Evolutionary conservation across 164 flowering plant genomes (phyloP), one percentile per base, ranked within the genome.

Genomic region (Tinospora cordifolia): DNA sequence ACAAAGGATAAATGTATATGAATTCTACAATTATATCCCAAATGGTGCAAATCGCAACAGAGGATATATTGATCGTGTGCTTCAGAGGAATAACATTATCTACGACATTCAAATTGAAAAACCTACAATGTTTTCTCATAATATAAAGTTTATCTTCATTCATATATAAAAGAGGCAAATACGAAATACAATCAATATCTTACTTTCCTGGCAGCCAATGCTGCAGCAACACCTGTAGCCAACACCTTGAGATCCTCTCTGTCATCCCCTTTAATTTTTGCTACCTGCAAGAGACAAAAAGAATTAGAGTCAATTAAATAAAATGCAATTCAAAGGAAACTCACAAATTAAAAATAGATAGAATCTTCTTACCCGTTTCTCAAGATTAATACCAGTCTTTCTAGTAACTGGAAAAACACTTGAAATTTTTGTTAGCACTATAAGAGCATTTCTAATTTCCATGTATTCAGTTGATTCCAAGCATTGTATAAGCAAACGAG

Each of bases 151-250:
- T n/a, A 19, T 54, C 60, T 19, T 54, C 60, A n/a, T 3, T 54
- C 60, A 7, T 44, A 11, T 44, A 44, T 44, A 13, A 44, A 14
- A 44, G n/a, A n/a, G 60, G 21, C 21, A 54, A 54, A 54, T 19
- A 54, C 8, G 60, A 54, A 54, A 44, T 19, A 44, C 15, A 66
- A 44, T 27, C 12, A 44, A 6, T 14, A 21, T 25, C 22, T 68
- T 69, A 92, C 99, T 95, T 95, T 95, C 74, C 97, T 79, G 54
- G 94, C 78, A 77, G 98, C 94, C 84, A 95, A 81, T 41, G 98
- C 96, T 24, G 99, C 99, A 73, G 90, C 96, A 73, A 95, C 99
- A 78, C 99, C 91, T 41, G 98, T 92, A 26, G 99, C 98, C 83
- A 95, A 83, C 24, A 95, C 99, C 83, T 95, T 95, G 40, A 95